These are phyloP conservation scores for Saturnispora gosingensis DNA, from an alignment of 805 yeast genomes.

Conservation along the genomic window DNA sequence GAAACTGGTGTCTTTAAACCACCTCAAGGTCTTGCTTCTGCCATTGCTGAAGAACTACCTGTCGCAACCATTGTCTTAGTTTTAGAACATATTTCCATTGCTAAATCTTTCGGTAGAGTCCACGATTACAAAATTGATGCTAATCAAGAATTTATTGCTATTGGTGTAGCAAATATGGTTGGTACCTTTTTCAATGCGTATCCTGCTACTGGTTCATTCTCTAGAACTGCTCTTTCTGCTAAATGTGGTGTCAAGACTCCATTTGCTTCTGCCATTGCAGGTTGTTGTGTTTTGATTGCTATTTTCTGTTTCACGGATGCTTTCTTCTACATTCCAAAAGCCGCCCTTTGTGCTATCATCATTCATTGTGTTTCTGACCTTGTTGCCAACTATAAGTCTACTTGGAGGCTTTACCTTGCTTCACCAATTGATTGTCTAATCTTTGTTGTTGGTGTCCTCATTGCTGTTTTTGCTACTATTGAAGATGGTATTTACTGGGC, in stretches of 20 bases:
- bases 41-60: conserved; percentile 71
- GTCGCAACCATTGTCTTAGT: conserved; percentile 76
- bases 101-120: conserved; percentile 88
- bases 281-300: conserved; percentile 80
- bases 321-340: conserved; percentile 85
- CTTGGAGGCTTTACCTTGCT: conserved; percentile 62
- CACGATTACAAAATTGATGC: conserved; percentile 88
- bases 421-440: conserved; percentile 68
- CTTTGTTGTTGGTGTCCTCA: conserved; percentile 61
- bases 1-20: conserved; percentile 66
- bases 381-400: conserved; percentile 57
- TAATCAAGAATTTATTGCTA: conserved; percentile 89
- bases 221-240: conserved; percentile 88
- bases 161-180: conserved; percentile 81
- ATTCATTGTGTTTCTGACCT: conserved; percentile 91
- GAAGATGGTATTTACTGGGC: conserved; percentile 91
- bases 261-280: conserved; percentile 83
- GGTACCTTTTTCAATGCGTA: conserved; percentile 91
- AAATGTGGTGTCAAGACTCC: conserved; percentile 96
- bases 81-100: conserved; percentile 86
- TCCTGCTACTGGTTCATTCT: conserved; percentile 94
- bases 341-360: conserved; percentile 77
- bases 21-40: conserved; percentile 48
- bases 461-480: conserved; percentile 69
- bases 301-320: conserved; percentile 75